A percentile compares a stretch with the other conserved stretches of the same genome.
phyloP scores from a whole-genome alignment of 495 filamentous ascomycete species.

The Parathielavia appendiculata region DNA sequence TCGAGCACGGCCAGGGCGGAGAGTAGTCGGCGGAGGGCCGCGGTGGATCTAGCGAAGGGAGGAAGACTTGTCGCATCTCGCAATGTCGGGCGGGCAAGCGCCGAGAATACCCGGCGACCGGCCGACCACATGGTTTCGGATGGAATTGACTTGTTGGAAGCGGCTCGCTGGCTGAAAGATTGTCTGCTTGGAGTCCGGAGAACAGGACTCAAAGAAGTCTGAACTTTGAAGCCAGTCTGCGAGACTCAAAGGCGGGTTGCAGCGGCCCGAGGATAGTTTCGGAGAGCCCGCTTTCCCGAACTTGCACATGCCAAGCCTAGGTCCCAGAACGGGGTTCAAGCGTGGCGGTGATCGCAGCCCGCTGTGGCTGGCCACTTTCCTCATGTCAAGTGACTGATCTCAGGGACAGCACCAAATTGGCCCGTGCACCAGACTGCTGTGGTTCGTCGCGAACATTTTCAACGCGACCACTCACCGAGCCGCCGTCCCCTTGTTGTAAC shows the following conservation, averaged over 20 bases:
- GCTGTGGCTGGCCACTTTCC: neutral
- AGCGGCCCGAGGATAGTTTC: slow-evolving; percentile 31
- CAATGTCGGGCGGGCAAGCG: slow-evolving; percentile 27
- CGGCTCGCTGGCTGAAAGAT: neutral
- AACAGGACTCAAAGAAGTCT: neutral
- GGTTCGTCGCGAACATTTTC: slow-evolving; percentile 32
- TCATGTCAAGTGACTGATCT: neutral
- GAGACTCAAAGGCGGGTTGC: slow-evolving; percentile 25
- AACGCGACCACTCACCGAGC: slow-evolving; percentile 33
- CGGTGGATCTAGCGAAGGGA: slow-evolving; percentile 30
- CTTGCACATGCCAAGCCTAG: neutral
- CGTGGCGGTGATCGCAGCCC: neutral
- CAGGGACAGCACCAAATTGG: neutral
- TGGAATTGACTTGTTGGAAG: slow-evolving; percentile 13
- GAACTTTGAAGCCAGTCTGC: neutral
- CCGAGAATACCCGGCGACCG: slow-evolving; percentile 30
- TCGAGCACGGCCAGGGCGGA: slow-evolving; percentile 90
- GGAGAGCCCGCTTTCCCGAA: neutral
- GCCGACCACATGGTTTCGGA: slow-evolving; percentile 24
- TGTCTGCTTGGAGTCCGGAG: neutral
- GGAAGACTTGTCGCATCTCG: slow-evolving; percentile 22
- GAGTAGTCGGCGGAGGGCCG: slow-evolving; percentile 61
- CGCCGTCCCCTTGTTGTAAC: slow-evolving; percentile 12
- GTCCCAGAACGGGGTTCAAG: neutral
- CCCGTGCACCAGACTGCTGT: neutral